Conservation (phyloP, 768 basidiomycete species). For the Phlebiopsis gigantea region DNA sequence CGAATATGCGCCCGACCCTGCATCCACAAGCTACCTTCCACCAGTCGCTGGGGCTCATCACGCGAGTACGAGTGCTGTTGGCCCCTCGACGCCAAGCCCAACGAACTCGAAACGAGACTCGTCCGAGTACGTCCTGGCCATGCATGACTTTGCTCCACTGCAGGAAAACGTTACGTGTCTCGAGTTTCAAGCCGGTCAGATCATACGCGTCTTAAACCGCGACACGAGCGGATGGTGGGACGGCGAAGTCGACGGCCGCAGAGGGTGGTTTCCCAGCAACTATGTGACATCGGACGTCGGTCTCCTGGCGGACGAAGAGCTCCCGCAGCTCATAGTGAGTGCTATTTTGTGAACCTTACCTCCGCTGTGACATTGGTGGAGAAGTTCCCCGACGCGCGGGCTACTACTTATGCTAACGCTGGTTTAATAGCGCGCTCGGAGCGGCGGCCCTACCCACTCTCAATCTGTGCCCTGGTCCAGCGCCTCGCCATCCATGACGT, state of each 20-base stretch:
- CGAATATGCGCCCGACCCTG: constrained; percentile 10
- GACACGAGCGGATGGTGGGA: constrained; percentile 98
- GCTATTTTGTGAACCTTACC: no score
- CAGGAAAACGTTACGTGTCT: constrained; percentile 75
- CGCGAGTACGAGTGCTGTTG: not conserved
- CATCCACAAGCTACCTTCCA: not conserved
- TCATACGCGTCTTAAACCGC: constrained; percentile 85
- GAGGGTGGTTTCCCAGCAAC: constrained; percentile 99
- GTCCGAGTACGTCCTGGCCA: constrained; percentile 79
- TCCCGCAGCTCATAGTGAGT: no score
- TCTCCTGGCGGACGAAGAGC: constrained; percentile 54
- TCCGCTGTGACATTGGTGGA: no score
- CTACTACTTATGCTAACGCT: not conserved
- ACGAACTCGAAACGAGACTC: not conserved
- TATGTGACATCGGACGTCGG: constrained; percentile 73
- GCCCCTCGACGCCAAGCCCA: not conserved
- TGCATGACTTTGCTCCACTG: constrained; percentile 82
- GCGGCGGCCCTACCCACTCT: constrained; percentile 36
- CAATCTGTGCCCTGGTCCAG: constrained; percentile 60
- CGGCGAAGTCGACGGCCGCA: constrained; percentile 80
- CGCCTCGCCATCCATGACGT: constrained; percentile 35
- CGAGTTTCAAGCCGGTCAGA: constrained; percentile 83
- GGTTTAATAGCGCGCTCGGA: not conserved
- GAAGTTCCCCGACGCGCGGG: no score
- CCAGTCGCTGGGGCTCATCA: not conserved